Base-by-base conservation (phyloP, 2,329 filamentous ascomycete species). In the Trichoderma sp. region DNA sequence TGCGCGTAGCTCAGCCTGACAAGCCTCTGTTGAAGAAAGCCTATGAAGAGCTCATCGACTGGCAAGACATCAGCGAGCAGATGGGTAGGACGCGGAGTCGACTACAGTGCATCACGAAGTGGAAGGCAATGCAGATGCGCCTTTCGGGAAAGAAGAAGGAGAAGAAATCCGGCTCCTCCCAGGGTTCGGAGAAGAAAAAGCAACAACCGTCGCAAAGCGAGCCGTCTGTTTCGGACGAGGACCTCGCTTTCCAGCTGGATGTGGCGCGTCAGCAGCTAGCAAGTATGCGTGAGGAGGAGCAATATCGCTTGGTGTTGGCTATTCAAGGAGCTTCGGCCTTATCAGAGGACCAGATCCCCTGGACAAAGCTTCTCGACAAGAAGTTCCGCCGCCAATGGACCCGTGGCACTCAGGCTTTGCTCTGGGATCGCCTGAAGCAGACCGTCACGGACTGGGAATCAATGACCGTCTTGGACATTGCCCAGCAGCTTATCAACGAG, bases 51-150 rank as follows among this genome's bases (percentile, higher is more conserved):
- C 75, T 86, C 39, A 81, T 92, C 67, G 85, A 89, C 70, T 93
- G 90, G 89, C 79, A 83, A 57, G 74, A 79, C 9, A 85, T 93
- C 26, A 88, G 87, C 69, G 78, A 85, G 66, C 81, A 81, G 62
- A 88, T 93, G 84, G 81, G 78, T 15, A 79, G 81, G 55, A 86
- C 80, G 9, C 82, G 90, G 51, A 90, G 84, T 67, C 83, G 87
- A 3, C 81, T 90, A 26, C 89, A 91, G 73, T 92, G 89, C 72
- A 80, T 83, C 28, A 81, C 81, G 28, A 92, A 93, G 72, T 92
- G 88, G 87, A 85, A 83, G 66, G 68, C 76, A 7, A 73, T 80
- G 72, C 76, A 79, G 60, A 69, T 78, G 56, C 76, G 77, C 52
- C 72, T 73, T 2, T 66, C 72, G 7, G 73, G 73, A 19, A 74